Evolutionary conservation across 192 early-diverging fungal species (phyloP).

Genomic region (Backusella parvicylindrica): DNA sequence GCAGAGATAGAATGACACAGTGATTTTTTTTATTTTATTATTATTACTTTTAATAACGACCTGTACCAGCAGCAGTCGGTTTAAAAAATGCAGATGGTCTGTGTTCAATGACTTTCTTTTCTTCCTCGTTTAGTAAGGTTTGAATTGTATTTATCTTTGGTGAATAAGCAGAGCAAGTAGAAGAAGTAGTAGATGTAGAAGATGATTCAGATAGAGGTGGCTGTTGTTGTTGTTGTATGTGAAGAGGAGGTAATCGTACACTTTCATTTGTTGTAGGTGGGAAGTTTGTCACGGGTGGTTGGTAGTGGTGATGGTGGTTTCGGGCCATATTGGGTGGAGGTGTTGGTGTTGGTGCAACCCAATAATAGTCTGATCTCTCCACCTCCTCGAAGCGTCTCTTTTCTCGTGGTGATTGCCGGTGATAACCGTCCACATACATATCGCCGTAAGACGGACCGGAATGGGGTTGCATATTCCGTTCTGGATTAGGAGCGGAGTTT

Average conservation of each 20-base stretch:
- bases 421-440: not conserved
- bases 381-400: not conserved
- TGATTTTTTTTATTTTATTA: no score
- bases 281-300: not conserved
- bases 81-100: slow-evolving; percentile 6
- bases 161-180: not conserved
- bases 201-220: slow-evolving; percentile 13
- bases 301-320: not conserved
- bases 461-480: slow-evolving; percentile 13
- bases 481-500: not conserved
- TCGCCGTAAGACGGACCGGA: slow-evolving; percentile 20
- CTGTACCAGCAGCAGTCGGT: slow-evolving; percentile 4
- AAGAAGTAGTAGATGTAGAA: slow-evolving; percentile 18
- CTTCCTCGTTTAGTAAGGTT: slow-evolving; percentile 7
- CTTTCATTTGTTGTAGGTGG: not conserved
- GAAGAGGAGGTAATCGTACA: not conserved
- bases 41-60: not conserved
- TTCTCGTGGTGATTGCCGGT: not conserved
- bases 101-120: slow-evolving; percentile 2
- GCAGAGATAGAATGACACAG: not conserved
- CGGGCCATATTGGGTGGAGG: not conserved
- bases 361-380: not conserved
- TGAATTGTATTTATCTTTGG: slow-evolving; percentile 14
- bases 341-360: not conserved
- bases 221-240: not conserved